Evolutionary conservation across 177 flowering plant genomes (phyloP), one percentile per base, ranked within the genome.

Genomic region (Telopea speciosissima): DNA sequence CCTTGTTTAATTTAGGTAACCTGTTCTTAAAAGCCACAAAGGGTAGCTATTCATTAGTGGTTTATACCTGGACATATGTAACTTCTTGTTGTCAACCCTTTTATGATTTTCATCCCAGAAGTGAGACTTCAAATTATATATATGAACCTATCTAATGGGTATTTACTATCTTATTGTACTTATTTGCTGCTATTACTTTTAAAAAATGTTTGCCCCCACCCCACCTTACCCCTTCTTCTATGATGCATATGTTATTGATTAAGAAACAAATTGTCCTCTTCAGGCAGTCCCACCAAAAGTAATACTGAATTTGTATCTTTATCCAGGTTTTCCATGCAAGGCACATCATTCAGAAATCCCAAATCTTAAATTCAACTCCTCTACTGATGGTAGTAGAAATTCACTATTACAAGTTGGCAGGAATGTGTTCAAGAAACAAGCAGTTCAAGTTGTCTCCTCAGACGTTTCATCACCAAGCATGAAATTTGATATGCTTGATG

Each of bases 401-500:
- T 3, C 70, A 63, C 71, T 74, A 44, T 69, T 36, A 58, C 61
- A 17, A 60, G 70, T 58, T 52, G 52, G 74, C 22, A 56, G 69
- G 7, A 24, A 31, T 54, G 17, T 54, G 22, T 65, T 16, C 62
- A 77, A 72, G 60, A 73, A 59, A 75, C 68, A 36, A 60, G 71
- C 72, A 65, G 62, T 58, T 24, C 67, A 60, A 63, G 87, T 82
- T 59, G 14, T 80, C 24, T 81, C 82, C 62, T 83, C 86, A 4
- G 40, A 80, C 24, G 42, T 76, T 21, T 67, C 77, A 24, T 68
- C 86, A 24, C 72, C 75, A 42, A 77, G 64, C 76, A 58, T 71
- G 61, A 66, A 67, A 4, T 45, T 79, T 44, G 85, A 82, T 44
- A 49, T 81, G 24, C 87, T 89, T 56, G 80, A 83, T 62, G 85